Base-by-base conservation (phyloP, 768 basidiomycete species). In the Phanerochaete sordida region DNA sequence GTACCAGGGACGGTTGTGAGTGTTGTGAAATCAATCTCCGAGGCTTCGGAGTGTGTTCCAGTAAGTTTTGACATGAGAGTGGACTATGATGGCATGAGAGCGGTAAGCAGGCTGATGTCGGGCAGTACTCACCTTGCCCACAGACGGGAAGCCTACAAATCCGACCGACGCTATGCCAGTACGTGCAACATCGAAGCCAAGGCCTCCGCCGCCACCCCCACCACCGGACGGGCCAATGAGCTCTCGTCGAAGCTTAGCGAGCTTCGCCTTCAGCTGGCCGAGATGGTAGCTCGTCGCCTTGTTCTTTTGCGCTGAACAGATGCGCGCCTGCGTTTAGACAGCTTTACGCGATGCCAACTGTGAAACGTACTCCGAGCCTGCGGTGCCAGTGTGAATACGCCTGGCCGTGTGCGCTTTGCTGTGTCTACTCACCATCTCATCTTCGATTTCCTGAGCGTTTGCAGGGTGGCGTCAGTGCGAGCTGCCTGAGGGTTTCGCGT, bases 81-180 rank as follows among this genome's bases (percentile, higher is more conserved):
- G 9, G 92, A 94, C 91, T 95, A 65, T 60, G 56, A 57, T 59
- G 57, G 44, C 8, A 65, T 59, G 52, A 52, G 31, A 16, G 23
- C 64, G 24, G 16, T 6, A 23, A 16, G 33, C 28, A 51, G 1
- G 31, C 57, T 67, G 33, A 7, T 26, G 15, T 15, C 11, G 16
- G 19, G 15, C 21, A 8, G 3, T 27, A 58, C 68, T 53, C 52
- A 88, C 93, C 84, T 95, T 95, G 74, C 94, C 94, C 16, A 95
- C 94, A n/a, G 93, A 95, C 23, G 94, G 94, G 72, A 95, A 90
- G 26, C 91, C 88, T 46, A 89, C 87, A 69, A 96, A 97, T 30
- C 95, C 95, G 30, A 98, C 95, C 28, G 95, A 94, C 21, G 96
- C 97, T 66, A 99, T 90, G 72, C 97, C 97, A 19, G 97, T 99